These are phyloP conservation scores for Sporothrix inflata DNA, from an alignment of 2,329 filamentous ascomycete genomes.

Conservation along the genomic window DNA sequence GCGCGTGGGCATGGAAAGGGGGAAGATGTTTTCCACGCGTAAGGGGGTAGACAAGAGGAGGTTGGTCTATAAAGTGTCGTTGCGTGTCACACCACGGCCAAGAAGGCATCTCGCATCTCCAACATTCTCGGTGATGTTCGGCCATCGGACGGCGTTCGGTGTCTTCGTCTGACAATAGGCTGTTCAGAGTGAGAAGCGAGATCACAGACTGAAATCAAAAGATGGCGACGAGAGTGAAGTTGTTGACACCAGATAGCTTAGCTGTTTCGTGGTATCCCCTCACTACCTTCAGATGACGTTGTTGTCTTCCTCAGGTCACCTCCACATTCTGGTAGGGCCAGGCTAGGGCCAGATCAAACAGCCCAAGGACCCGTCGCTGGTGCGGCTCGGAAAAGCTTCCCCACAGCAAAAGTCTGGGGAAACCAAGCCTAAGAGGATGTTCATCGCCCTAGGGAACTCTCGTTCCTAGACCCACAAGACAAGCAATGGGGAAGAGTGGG, in stretches of 20 bases:
- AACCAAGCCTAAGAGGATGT: not conserved
- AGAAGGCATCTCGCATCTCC: not conserved
- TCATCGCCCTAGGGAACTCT: not conserved
- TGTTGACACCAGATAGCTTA: not conserved
- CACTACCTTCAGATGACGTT: not conserved
- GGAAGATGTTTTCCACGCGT: not conserved
- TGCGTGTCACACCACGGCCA: not conserved
- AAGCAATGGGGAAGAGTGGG: not conserved
- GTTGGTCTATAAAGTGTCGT: not conserved
- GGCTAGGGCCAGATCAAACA: not conserved
- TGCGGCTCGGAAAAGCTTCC: constrained; percentile 3
- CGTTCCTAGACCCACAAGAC: constrained; percentile 2
- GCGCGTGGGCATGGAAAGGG: not conserved
- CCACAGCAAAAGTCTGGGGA: not conserved
- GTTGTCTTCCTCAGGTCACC: not conserved
- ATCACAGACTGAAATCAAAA: too few species aligned
- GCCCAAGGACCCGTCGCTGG: not conserved
- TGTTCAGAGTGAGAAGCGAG: not conserved
- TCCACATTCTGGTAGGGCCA: not conserved
- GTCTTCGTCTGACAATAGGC: not conserved
- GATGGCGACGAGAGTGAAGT: not conserved
- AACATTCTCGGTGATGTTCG: not conserved
- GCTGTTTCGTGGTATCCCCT: not conserved
- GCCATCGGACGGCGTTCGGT: not conserved
- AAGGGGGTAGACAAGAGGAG: not conserved